A percentile compares a stretch with the other conserved stretches of the same genome.
phyloP scores from a whole-genome alignment of 148 eudicot genomes.

The Cornus suecica region DNA sequence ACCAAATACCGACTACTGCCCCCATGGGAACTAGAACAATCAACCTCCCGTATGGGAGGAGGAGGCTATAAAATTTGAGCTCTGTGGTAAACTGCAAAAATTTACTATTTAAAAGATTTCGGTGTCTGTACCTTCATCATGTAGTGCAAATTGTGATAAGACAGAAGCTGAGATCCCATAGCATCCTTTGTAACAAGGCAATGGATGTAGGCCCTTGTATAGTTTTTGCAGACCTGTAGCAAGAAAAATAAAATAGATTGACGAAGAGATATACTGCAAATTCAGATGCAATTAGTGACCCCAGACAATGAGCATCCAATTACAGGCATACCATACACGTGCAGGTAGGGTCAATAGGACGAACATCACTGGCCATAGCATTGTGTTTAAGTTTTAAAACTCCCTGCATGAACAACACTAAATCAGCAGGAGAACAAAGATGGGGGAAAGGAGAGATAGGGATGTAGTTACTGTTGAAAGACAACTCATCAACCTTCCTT shows the following conservation, averaged over 20 bases:
- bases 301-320: conserved; percentile 4
- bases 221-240: conserved; percentile 73
- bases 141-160: conserved; percentile 84
- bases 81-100: not conserved
- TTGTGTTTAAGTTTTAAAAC: conserved; percentile 68
- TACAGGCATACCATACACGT: conserved; percentile 64
- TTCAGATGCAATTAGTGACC: not conserved
- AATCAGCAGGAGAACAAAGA: not conserved
- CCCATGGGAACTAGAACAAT: no score
- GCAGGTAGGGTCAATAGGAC: conserved; percentile 80
- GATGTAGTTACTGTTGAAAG: not conserved
- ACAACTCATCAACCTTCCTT: no score
- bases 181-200: conserved; percentile 94
- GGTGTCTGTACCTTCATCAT: conserved; percentile 67
- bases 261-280: not conserved
- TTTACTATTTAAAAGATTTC: not conserved
- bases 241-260: conserved; percentile 5
- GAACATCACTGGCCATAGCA: conserved; percentile 76
- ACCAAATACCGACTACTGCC: no score
- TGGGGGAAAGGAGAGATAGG: not conserved
- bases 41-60: no score
- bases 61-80: no score
- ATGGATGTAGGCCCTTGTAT: conserved; percentile 82
- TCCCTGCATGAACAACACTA: conserved; percentile 42
- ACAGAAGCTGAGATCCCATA: conserved; percentile 93